Evolutionary conservation across 176 grass and related monocot species (phyloP), one percentile per base, ranked within the genome.

Genomic region (Leersia perrieri): DNA sequence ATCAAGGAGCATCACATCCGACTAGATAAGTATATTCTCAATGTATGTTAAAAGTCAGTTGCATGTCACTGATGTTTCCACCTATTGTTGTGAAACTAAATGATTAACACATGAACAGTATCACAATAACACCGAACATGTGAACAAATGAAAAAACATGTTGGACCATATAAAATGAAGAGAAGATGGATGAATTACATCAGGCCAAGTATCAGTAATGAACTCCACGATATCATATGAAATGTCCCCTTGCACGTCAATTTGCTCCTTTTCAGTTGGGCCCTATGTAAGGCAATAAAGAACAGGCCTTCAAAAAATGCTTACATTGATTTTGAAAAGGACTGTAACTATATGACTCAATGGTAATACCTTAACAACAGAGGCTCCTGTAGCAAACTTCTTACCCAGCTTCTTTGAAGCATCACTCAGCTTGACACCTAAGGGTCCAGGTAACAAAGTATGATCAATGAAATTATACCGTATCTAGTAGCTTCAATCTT

Each of bases 171-270:
- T 70, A 61, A 76, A 65, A 80, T 23, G 42, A 30, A 80, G 58
- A 78, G 49, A 74, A 62, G 38, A 68, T 69, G 16, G 80, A 77
- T 69, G 32, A 40, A 55, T 99, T 93, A 99, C 97, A 79, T 91
- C 91, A 51, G 93, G 90, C 97, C 97, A 99, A 70, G 97, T 99
- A 66, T 95, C 97, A 51, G 97, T 99, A 86, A 99, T 85, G 82
- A 92, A 99, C 61, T 96, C 93, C 73, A 96, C 93, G 33, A 96
- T 86, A 51, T 99, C 97, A 85, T 99, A 99, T 80, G 97, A 87
- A 84, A 99, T 99, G 80, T 99, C 93, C 47, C 97, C 97, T 96
- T 99, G 97, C 31, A 99, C 97, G 31, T 99, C 97, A 84, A 99
- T 92, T 77, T 99, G 97, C 84, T 99, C 97, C 89, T 99, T 99